Conservation (phyloP, 1,139 yeast genomes). For the Sugiyamaella sp. region DNA sequence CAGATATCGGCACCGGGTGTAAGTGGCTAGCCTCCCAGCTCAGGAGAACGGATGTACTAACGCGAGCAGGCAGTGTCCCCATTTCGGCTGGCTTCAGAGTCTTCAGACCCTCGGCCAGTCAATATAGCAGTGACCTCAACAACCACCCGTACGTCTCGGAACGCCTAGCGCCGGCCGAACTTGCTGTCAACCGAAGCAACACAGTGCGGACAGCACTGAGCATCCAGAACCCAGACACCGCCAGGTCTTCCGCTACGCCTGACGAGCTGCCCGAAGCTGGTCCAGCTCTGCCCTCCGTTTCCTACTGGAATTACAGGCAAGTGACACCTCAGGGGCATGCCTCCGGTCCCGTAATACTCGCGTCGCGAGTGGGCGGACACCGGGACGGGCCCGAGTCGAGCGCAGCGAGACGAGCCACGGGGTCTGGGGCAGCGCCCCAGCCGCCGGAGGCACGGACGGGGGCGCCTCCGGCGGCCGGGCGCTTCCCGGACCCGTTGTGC, state of each 20-base stretch:
- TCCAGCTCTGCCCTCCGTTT: not conserved
- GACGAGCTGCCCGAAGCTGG: not conserved
- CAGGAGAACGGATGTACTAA: no score
- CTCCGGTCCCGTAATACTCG: not conserved
- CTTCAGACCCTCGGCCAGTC: constrained; percentile 7
- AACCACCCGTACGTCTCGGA: constrained; percentile 13
- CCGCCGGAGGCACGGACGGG: constrained; percentile 4
- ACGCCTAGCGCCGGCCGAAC: not conserved
- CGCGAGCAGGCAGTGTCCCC: no score
- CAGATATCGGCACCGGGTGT: constrained; percentile 1
- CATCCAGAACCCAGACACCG: constrained; percentile 10
- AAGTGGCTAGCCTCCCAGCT: no score
- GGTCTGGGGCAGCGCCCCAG: constrained; percentile 2
- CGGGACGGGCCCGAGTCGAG: not conserved
- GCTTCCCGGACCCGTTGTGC: not conserved
- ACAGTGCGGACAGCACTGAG: constrained; percentile 11
- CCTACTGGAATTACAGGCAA: not conserved
- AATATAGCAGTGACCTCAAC: constrained; percentile 1
- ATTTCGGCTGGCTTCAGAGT: not conserved
- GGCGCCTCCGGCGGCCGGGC: not conserved
- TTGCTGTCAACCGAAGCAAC: constrained; percentile 12
- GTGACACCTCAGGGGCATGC: not conserved
- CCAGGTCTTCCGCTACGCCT: not conserved
- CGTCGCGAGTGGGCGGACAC: not conserved
- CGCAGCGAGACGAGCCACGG: constrained; percentile 1